Base-by-base conservation (phyloP, 768 basidiomycete genomes). In the Collybia sordida region DNA sequence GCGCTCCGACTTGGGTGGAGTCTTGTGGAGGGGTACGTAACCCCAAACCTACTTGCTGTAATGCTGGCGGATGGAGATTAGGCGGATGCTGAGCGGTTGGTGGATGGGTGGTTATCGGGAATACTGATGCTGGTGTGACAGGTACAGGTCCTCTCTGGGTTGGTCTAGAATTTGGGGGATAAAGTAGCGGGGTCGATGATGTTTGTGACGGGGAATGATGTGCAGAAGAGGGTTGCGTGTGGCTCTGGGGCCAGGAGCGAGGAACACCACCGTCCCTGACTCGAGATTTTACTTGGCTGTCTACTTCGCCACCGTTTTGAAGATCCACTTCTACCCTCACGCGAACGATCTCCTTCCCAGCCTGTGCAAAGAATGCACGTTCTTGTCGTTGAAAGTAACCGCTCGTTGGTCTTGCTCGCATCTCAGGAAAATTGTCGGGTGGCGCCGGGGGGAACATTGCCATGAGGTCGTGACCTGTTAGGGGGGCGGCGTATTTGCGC, bases 381-480 rank as follows among this genome's bases (percentile, higher is more conserved):
- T 91, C 88, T 64, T 91, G 85, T 0, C 80, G 73, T 54, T 82
- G 79, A 63, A 91, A 91, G 64, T 79, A 90, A 23, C 82, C 80
- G 43, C 82, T 84, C 0, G 89, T 90, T 3, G 86, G 81, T 0
- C 83, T 83, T 2, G 79, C 74, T 48, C 80, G 71, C 68, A 81
- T 74, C 55, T 81, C 80, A 24, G 74, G 70, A 44, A 78, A 79
- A 42, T 67, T 76, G 39, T 77, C 73, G 1, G 88, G 88, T 14
- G 86, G 78, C 3, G 82, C 71, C 4, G 88, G 78, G 0, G 89
- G 89, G 62, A 90, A 91, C 71, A 91, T 79, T 12, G 86, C 86
- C 89, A 91, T 91, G 58, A 91, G 78, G 56, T 91, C 87, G 57
- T 91, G 88, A 2, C 88, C 88, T 0, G 86, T 88, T 4, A 87